Conservation (phyloP, 164 flowering plant species). For the Berberis thunbergii region DNA sequence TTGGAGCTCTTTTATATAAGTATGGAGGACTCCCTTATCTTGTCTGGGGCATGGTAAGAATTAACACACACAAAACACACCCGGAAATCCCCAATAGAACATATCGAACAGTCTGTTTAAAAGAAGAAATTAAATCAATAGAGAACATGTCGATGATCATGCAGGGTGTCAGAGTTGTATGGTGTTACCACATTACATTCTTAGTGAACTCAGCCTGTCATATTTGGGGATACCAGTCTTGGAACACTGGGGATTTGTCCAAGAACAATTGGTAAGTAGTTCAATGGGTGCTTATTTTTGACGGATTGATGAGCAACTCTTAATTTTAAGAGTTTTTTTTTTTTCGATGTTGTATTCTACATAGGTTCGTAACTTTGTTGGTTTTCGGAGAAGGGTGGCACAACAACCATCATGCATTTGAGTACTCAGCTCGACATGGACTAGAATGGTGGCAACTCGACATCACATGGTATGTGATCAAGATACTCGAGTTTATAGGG, state of each 20-base stretch:
- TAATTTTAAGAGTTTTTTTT: not conserved
- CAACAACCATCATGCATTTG: conserved; percentile 84
- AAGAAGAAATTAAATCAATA: too few relatives aligned
- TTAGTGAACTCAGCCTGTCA: conserved; percentile 81
- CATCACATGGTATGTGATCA: conserved; percentile 59
- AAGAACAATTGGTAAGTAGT: conserved; percentile 62
- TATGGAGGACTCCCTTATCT: conserved; percentile 2
- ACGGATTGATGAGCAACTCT: not conserved
- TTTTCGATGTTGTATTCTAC: not conserved
- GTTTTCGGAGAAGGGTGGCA: conserved; percentile 95
- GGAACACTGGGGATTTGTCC: conserved; percentile 78
- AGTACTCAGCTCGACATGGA: conserved; percentile 70
- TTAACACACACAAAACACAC: not conserved
- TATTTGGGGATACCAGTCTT: conserved; percentile 66
- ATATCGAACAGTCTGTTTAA: too few relatives aligned
- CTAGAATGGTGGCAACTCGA: conserved; percentile 87
- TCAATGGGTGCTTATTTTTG: not conserved
- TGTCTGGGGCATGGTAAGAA: conserved; percentile 7
- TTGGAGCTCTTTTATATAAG: not conserved
- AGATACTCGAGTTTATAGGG: conserved; percentile 47
- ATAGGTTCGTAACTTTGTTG: conserved; percentile 68
- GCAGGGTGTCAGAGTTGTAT: conserved; percentile 65
- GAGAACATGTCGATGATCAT: not conserved
- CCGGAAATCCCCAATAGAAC: too few relatives aligned
- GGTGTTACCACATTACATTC: conserved; percentile 70